phyloP scores from a whole-genome alignment of 2,329 filamentous ascomycete species.

The Fusarium xylarioides region DNA sequence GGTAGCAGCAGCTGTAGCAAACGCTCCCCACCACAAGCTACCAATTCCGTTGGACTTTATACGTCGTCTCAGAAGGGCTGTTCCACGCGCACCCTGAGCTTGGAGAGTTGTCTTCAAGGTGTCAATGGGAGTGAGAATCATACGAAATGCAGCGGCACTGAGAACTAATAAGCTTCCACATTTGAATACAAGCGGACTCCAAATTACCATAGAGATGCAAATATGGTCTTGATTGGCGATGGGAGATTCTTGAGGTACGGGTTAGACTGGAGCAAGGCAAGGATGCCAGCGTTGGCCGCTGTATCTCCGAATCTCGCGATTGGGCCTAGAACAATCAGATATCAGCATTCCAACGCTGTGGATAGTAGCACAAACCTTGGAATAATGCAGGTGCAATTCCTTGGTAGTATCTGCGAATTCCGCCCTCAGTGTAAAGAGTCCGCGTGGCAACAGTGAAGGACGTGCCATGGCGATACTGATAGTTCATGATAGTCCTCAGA shows the following conservation, averaged over 20 bases:
- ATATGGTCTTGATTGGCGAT: constrained; percentile 55
- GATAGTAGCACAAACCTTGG: constrained; percentile 46
- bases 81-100: constrained; percentile 56
- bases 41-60: constrained; percentile 55
- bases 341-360: accelerated
- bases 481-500: constrained; percentile 61
- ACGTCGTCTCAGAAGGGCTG: constrained; percentile 53
- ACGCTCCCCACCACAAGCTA: constrained; percentile 60
- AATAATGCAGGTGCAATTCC: constrained; percentile 56
- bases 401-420: constrained; percentile 56
- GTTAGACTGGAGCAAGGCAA: constrained; percentile 57
- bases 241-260: constrained; percentile 55
- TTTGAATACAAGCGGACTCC: accelerated
- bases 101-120: constrained; percentile 61
- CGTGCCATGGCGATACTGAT: constrained; percentile 58
- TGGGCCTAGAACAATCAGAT: constrained; percentile 46
- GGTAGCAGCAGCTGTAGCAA: constrained; percentile 58
- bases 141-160: constrained; percentile 57
- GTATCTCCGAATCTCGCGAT: constrained; percentile 59
- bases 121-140: constrained; percentile 59
- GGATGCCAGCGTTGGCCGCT: constrained; percentile 59
- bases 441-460: constrained; percentile 51
- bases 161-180: background rate
- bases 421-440: constrained; percentile 54
- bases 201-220: constrained; percentile 54